These are phyloP conservation scores for Cryptococcus deneoformans DNA, from an alignment of 1,284 basidiomycete genomes.

Conservation along the genomic window DNA sequence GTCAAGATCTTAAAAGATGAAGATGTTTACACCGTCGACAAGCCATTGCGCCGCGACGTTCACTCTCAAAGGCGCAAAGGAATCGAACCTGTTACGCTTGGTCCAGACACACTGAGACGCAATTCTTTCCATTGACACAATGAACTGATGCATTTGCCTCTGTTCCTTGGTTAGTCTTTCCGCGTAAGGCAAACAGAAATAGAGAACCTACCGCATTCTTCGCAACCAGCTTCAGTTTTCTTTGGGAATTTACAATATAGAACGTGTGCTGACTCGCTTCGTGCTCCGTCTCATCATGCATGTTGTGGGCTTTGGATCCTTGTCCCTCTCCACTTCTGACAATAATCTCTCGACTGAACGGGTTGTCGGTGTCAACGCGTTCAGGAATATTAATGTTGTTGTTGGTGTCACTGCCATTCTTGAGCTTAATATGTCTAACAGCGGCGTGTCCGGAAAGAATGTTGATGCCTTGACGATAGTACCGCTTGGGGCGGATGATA, in stretches of 20 bases:
- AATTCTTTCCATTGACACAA: constrained; percentile 83
- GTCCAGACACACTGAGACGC: constrained; percentile 76
- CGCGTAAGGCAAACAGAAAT: not conserved
- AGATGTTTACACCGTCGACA: constrained; percentile 80
- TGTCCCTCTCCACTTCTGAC: constrained; percentile 30
- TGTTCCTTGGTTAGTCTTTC: constrained; percentile 35
- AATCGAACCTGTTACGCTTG: constrained; percentile 81
- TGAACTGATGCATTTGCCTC: constrained; percentile 98
- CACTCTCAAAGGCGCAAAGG: constrained; percentile 88
- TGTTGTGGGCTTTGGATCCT: constrained; percentile 20
- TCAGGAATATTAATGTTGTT: constrained; percentile 14
- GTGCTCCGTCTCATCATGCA: constrained; percentile 32
- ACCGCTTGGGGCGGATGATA: constrained; percentile 60
- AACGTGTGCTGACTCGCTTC: constrained; percentile 73
- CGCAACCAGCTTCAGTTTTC: constrained; percentile 81
- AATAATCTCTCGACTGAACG: constrained; percentile 28
- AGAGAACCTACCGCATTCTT: constrained; percentile 67
- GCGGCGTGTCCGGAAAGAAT: constrained; percentile 27
- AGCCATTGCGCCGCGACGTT: constrained; percentile 98
- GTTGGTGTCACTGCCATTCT: constrained; percentile 7
- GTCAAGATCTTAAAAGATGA: not conserved
- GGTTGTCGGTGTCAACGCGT: constrained; percentile 31
- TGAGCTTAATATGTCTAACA: constrained; percentile 11
- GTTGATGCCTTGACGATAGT: constrained; percentile 44
- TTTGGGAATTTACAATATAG: constrained; percentile 88